phyloP scores from a whole-genome alignment of 2,329 filamentous ascomycete species.

The Claviceps sp. region DNA sequence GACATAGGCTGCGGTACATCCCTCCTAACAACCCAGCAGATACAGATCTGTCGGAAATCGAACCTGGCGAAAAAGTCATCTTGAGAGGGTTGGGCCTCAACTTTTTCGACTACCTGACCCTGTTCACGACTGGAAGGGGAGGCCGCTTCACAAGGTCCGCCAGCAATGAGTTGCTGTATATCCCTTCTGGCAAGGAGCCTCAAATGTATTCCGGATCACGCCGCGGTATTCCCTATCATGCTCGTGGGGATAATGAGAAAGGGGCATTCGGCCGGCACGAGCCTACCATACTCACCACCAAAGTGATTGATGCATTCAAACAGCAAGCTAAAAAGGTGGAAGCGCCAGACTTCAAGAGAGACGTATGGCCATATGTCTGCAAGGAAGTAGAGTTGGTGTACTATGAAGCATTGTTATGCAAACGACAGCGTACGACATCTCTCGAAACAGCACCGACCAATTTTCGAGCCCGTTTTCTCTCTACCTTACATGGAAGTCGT shows the following conservation, averaged over 20 bases:
- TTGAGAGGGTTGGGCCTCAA: conserved; percentile 3
- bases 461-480: conserved; percentile 1
- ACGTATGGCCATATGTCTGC: conserved; percentile 1
- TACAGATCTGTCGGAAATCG: conserved; percentile 1
- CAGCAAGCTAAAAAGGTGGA: neutral
- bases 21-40: conserved; percentile 3
- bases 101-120: conserved; percentile 5
- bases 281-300: neutral
- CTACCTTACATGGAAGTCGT: neutral
- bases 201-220: conserved; percentile 4
- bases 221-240: conserved; percentile 5
- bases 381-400: conserved; percentile 5
- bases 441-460: neutral
- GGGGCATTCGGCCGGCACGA: conserved; percentile 2
- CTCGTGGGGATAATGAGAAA: conserved; percentile 5
- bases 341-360: conserved; percentile 1
- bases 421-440: neutral
- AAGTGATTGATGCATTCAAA: conserved; percentile 2
- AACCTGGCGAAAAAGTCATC: neutral
- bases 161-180: neutral
- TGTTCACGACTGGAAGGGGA: conserved; percentile 2
- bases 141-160: neutral
- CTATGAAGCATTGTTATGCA: conserved; percentile 2
- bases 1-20: neutral
- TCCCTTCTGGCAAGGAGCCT: conserved; percentile 3